Conservation (phyloP, 2,329 filamentous ascomycete species). For the Colletotrichum sp. region DNA sequence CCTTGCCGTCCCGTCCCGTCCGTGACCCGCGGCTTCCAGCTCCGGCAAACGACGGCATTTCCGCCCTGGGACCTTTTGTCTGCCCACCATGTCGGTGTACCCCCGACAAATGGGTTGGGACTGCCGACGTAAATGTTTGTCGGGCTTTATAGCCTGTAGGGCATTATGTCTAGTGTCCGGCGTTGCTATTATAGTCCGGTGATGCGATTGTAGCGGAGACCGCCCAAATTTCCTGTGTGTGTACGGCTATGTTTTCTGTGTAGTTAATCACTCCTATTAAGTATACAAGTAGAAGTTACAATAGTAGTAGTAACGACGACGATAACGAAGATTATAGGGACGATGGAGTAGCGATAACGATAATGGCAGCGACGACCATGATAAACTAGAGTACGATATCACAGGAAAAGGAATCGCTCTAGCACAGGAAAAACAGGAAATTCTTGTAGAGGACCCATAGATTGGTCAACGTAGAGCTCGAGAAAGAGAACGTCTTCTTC, state of each 20-base stretch:
- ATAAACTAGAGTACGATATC: no score
- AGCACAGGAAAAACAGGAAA: no score
- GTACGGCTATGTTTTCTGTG: no score
- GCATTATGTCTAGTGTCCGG: not conserved
- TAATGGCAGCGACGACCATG: no score
- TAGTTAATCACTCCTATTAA: no score
- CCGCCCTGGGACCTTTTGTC: not conserved
- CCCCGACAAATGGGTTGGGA: not conserved
- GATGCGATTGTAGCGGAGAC: not conserved
- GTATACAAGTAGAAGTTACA: no score
- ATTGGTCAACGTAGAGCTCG: not conserved
- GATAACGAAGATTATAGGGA: no score
- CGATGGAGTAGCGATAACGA: no score
- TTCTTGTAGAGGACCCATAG: not conserved
- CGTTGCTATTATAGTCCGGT: not conserved
- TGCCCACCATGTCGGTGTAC: not conserved
- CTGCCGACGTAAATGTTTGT: not conserved
- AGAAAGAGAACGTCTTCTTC: not conserved
- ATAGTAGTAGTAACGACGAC: no score
- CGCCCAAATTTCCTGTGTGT: no score
- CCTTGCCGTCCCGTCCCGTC: slow-evolving; percentile 3
- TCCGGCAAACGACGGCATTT: not conserved
- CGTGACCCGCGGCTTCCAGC: not conserved
- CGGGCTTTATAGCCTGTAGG: not conserved
- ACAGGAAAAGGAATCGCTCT: no score